Evolutionary conservation across 176 grass and related monocot genomes (phyloP).

Genomic region (Secale cereale): DNA sequence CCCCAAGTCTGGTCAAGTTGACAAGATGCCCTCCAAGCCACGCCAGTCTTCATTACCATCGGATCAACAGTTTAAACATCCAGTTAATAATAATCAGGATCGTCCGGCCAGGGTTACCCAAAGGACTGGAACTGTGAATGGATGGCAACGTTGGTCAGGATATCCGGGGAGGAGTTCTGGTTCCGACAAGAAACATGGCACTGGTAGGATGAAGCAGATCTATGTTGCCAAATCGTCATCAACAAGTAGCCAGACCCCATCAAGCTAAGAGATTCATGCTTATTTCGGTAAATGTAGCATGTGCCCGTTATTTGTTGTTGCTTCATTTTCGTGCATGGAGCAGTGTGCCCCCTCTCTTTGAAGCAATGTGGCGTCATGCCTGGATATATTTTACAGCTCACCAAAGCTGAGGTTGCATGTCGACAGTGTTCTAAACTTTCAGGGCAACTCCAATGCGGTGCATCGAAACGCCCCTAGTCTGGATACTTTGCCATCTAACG

Average conservation of each 20-base stretch:
- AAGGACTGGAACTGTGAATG: constrained; percentile 44
- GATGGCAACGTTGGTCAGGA: constrained; percentile 69
- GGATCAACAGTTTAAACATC: constrained; percentile 45
- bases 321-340: constrained; percentile 41
- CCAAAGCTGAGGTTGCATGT: constrained; percentile 15
- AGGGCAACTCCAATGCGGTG: neutral
- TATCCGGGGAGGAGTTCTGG: constrained; percentile 53
- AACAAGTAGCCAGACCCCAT: constrained; percentile 26
- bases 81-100: constrained; percentile 48
- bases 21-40: constrained; percentile 35
- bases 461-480: too few species aligned
- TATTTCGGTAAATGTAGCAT: constrained; percentile 25
- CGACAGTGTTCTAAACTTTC: constrained; percentile 14
- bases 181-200: constrained; percentile 62
- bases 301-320: constrained; percentile 30
- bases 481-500: too few species aligned
- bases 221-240: constrained; percentile 74
- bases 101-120: constrained; percentile 28
- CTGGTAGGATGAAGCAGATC: constrained; percentile 89
- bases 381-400: constrained; percentile 40
- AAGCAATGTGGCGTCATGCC: neutral
- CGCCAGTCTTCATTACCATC: constrained; percentile 30
- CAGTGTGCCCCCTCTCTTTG: neutral
- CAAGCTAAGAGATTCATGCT: constrained; percentile 34
- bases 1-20: constrained; percentile 33